Conservation (phyloP, 768 basidiomycete species). For the Asterophora parasitica region DNA sequence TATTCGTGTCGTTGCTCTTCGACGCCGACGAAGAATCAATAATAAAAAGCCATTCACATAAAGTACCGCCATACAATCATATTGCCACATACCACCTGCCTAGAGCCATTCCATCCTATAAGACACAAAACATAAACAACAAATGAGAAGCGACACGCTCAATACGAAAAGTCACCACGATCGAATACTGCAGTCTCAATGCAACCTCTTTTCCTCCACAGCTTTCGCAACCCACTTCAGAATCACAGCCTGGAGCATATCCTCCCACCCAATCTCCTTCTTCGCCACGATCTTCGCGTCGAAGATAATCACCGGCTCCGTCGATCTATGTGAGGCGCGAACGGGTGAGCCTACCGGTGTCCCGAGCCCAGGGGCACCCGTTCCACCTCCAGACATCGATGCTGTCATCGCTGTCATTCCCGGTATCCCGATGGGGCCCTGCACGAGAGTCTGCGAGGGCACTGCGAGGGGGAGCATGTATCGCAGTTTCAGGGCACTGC, state of each 20-base stretch:
- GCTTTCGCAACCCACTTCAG: constrained; percentile 64
- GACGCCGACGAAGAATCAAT: too few species aligned
- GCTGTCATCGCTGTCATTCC: too few species aligned
- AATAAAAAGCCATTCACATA: too few species aligned
- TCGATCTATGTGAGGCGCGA: constrained; percentile 29
- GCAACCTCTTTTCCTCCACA: constrained; percentile 55
- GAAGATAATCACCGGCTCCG: constrained; percentile 54
- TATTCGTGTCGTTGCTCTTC: too few species aligned
- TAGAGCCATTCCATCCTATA: too few species aligned
- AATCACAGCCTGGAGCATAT: constrained; percentile 65
- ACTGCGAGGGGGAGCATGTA: constrained; percentile 69
- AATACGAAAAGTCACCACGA: not conserved
- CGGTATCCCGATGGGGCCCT: not conserved
- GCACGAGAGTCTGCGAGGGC: constrained; percentile 35
- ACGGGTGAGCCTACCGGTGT: constrained; percentile 29
- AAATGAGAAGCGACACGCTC: not conserved
- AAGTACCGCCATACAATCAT: too few species aligned
- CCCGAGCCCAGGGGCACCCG: constrained; percentile 13
- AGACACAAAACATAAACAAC: not conserved
- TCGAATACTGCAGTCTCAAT: constrained; percentile 4
- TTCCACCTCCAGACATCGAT: constrained; percentile 8
- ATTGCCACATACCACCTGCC: too few species aligned
- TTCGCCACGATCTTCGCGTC: constrained; percentile 71
- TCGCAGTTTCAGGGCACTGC: constrained; percentile 75
- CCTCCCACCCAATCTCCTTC: constrained; percentile 75